Conservation (phyloP, 2,329 filamentous ascomycete species). For the Pyrenophora graminea region DNA sequence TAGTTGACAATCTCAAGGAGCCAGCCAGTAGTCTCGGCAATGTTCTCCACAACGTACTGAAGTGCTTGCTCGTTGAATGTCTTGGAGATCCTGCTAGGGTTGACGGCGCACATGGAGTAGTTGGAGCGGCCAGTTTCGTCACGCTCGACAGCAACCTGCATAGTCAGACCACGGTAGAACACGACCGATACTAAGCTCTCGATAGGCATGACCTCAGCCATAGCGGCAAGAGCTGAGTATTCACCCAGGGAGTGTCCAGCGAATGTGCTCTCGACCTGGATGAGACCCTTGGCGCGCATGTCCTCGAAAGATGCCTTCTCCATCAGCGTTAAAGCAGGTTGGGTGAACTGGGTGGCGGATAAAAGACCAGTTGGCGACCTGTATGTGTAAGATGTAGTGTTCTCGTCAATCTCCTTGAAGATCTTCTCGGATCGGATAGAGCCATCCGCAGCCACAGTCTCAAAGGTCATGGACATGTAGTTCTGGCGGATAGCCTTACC, state of each 20-base stretch:
- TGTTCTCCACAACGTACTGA: constrained; percentile 95
- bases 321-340: constrained; percentile 96
- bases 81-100: constrained; percentile 96
- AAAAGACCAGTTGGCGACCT: constrained; percentile 90
- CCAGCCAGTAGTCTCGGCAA: constrained; percentile 92
- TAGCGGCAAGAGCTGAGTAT: constrained; percentile 93
- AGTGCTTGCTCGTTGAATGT: constrained; percentile 98
- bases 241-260: constrained; percentile 97
- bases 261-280: constrained; percentile 95
- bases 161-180: constrained; percentile 97
- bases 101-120: constrained; percentile 99
- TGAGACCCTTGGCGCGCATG: constrained; percentile 95
- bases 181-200: constrained; percentile 97
- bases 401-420: constrained; percentile 96
- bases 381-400: constrained; percentile 95
- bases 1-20: constrained; percentile 99
- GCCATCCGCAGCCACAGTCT: constrained; percentile 92
- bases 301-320: constrained; percentile 99
- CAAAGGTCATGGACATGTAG: constrained; percentile 99
- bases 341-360: constrained; percentile 97
- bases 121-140: constrained; percentile 91
- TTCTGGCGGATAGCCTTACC: constrained; percentile 98
- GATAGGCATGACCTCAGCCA: constrained; percentile 99
- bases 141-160: constrained; percentile 98
- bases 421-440: constrained; percentile 98